Evolutionary conservation across 2,329 filamentous ascomycete genomes (phyloP).

Genomic region (Fusarium xylarioides): DNA sequence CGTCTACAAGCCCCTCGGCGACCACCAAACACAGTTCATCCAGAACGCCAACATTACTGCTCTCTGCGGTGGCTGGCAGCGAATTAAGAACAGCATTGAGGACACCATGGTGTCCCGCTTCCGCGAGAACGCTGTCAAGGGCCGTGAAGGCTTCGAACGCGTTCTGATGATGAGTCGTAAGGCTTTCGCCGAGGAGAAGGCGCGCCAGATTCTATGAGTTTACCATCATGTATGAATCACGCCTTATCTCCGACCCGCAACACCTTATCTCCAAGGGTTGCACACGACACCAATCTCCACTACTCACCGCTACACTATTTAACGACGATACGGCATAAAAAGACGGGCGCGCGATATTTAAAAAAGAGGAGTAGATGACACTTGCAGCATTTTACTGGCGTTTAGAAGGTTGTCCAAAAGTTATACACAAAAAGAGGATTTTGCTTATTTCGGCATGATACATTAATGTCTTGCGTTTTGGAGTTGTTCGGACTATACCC

Average conservation of each 20-base stretch:
- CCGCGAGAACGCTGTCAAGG: conserved; percentile 88
- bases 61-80: conserved; percentile 95
- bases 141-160: conserved; percentile 92
- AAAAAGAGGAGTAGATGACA: conserved; percentile 21
- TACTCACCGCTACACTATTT: conserved; percentile 33
- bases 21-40: conserved; percentile 77
- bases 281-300: conserved; percentile 39
- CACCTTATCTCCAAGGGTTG: conserved; percentile 12
- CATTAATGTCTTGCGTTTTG: conserved; percentile 24
- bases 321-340: conserved; percentile 41
- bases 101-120: conserved; percentile 90
- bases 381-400: conserved; percentile 42
- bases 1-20: conserved; percentile 73
- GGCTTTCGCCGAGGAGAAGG: conserved; percentile 90
- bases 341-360: conserved; percentile 28
- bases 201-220: conserved; percentile 54
- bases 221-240: neutral
- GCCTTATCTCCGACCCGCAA: conserved; percentile 5
- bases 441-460: conserved; percentile 3
- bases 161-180: conserved; percentile 92
- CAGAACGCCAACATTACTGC: conserved; percentile 95
- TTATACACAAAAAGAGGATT: conserved; percentile 24
- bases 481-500: conserved; percentile 45
- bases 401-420: conserved; percentile 36
- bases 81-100: conserved; percentile 95